These are phyloP conservation scores for Trichaptum fuscoviolaceum DNA, from an alignment of 768 basidiomycete genomes.

Conservation along the genomic window DNA sequence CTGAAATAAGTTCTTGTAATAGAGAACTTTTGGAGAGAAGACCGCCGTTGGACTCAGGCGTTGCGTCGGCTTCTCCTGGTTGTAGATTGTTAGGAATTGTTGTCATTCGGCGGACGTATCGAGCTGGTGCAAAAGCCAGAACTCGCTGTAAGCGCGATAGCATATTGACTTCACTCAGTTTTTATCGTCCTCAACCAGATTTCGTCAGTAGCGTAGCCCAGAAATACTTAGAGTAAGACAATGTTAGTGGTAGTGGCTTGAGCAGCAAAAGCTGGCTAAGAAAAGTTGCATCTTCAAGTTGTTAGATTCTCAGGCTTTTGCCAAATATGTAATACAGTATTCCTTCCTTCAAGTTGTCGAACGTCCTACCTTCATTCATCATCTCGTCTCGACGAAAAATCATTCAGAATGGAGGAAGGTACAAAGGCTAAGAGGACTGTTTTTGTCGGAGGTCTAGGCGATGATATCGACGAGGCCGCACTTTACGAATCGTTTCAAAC, in stretches of 20 bases:
- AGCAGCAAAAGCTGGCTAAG: too few species aligned
- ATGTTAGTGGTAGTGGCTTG: too few species aligned
- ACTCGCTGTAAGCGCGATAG: not conserved
- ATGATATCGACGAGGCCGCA: constrained; percentile 74
- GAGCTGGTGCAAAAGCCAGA: not conserved
- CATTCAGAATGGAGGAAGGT: constrained; percentile 65
- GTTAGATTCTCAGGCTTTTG: too few species aligned
- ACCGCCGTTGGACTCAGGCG: not conserved
- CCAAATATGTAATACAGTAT: too few species aligned
- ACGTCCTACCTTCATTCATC: not conserved
- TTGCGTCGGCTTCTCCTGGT: not conserved
- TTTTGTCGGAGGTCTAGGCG: constrained; percentile 77
- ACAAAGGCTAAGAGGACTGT: constrained; percentile 81
- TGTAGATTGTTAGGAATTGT: not conserved
- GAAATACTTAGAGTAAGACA: not conserved
- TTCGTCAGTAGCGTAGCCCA: not conserved
- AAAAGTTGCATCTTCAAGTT: too few species aligned
- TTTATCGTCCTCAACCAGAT: too few species aligned
- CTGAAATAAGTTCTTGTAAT: not conserved
- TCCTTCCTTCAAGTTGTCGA: not conserved
- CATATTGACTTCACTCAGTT: not conserved
- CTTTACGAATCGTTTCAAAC: constrained; percentile 79
- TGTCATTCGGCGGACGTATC: not conserved
- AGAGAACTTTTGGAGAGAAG: not conserved
- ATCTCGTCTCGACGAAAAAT: not conserved